Evolutionary conservation across 441 rosid genomes (phyloP).

Genomic region (Rhodomyrtus psidioides): DNA sequence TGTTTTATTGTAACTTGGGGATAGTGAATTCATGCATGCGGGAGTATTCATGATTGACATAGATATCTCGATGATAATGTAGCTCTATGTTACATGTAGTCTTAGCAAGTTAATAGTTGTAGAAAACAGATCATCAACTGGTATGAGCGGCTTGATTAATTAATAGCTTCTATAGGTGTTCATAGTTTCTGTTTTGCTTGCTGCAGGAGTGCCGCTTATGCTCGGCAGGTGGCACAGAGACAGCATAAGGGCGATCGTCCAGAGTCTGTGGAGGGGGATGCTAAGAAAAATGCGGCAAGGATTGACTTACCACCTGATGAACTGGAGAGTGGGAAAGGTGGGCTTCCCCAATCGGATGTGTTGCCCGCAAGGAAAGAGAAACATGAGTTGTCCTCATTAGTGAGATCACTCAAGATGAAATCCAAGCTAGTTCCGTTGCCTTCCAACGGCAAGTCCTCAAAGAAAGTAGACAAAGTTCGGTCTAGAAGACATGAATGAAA

Average conservation of each 20-base stretch:
- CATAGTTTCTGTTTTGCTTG: background rate
- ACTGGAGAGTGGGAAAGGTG: conserved; percentile 8
- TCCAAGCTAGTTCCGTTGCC: conserved; percentile 34
- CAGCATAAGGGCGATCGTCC: conserved; percentile 33
- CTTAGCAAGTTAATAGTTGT: background rate
- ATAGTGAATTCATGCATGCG: background rate
- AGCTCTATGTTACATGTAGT: background rate
- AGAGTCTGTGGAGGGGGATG: conserved; percentile 13
- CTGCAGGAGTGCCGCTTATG: conserved; percentile 82
- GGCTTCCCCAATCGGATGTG: conserved; percentile 1
- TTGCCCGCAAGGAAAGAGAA: conserved; percentile 33
- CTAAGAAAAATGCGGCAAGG: conserved; percentile 3
- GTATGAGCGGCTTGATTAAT: background rate
- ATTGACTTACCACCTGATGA: conserved; percentile 10
- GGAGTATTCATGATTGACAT: background rate
- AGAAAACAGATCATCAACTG: background rate
- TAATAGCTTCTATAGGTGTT: background rate
- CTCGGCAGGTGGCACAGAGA: conserved; percentile 49
- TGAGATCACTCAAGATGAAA: conserved; percentile 73
- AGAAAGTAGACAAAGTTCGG: conserved; percentile 7
- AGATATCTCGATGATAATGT: background rate
- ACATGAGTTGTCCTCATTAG: conserved; percentile 41
- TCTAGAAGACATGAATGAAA: background rate
- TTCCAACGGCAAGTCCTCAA: conserved; percentile 12
- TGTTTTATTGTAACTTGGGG: background rate